Base-by-base conservation (phyloP, 2,329 filamentous ascomycete species). In the Verticillium dahliae region DNA sequence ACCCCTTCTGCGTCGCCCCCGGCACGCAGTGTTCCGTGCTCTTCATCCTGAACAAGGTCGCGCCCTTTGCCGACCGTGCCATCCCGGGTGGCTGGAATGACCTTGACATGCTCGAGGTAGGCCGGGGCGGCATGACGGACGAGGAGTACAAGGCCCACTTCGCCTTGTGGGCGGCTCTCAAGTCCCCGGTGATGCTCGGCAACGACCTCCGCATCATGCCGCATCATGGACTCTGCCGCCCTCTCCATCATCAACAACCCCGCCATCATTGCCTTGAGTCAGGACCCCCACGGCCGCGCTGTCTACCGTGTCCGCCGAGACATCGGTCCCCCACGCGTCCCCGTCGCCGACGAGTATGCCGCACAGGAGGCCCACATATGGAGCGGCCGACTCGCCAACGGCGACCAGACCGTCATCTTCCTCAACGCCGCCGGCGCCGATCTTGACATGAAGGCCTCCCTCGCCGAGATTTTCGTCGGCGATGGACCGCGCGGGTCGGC, bases 131-230 rank as follows among this genome's bases (percentile, higher is more conserved):
- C 7, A 74, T 78, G 72, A 67, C 69, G 61, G 63, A 72, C 55
- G 64, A 74, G 33, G 72, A 80, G 67, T 74, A 78, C 67, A 73
- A 74, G 57, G 75, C 77, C 15, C 78, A 80, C 63, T 79, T 80
- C 57, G 70, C 77, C 31, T 74, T 80, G 68, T 80, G 77, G 78
- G 75, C 78, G 1, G 77, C 78, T 57, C 74, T 79, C 60, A 80
- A 80, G 66, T 78, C 76, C 0, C 77, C 78, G 13, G 67, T 80
- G 11, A 76, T 80, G 45, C 75, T 80, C 56, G 75, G 77, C 22
- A 74, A 75, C 11, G 73, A 75, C 57, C 67, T 80, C 33, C 67
- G 69, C 68, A 59, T 61, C 22, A 62, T 69, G 56, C 33, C 67
- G 69, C 68, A 59, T 61, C 22, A 62, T 69, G 56, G 59, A 61